Conservation (phyloP, 2,329 filamentous ascomycete species). For the Nothomitra cinnamomea region DNA sequence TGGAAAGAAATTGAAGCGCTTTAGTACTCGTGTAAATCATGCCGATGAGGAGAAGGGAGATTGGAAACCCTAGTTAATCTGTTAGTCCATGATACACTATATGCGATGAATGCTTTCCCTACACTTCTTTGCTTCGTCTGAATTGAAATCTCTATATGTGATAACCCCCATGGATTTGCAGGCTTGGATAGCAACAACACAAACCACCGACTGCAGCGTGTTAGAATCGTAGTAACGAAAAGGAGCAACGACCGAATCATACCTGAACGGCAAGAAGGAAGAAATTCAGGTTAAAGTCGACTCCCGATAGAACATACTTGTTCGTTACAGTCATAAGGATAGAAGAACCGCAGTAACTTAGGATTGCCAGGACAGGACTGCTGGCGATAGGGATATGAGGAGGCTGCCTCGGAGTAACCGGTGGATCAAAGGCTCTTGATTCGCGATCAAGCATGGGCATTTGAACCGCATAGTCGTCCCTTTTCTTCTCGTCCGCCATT, state of each 20-base stretch:
- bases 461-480: constrained; percentile 55
- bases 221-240: not conserved
- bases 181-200: constrained; percentile 64
- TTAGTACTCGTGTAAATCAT: constrained; percentile 99
- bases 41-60: constrained; percentile 85
- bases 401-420: constrained; percentile 20
- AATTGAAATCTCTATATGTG: constrained; percentile 67
- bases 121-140: constrained; percentile 87
- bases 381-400: constrained; percentile 39
- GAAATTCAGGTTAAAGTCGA: constrained; percentile 89
- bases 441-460: constrained; percentile 43
- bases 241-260: constrained; percentile 14
- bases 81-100: not conserved
- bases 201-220: constrained; percentile 60
- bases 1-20: constrained; percentile 87
- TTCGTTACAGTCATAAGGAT: constrained; percentile 99
- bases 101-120: constrained; percentile 20
- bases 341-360: constrained; percentile 87
- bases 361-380: constrained; percentile 62
- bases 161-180: constrained; percentile 74
- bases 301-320: constrained; percentile 90
- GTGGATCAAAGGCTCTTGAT: constrained; percentile 17
- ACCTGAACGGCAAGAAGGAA: constrained; percentile 89
- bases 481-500: constrained; percentile 85
- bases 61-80: constrained; percentile 62